Conservation (phyloP, 2,329 filamentous ascomycete genomes). For the Xylariaceae sp. region DNA sequence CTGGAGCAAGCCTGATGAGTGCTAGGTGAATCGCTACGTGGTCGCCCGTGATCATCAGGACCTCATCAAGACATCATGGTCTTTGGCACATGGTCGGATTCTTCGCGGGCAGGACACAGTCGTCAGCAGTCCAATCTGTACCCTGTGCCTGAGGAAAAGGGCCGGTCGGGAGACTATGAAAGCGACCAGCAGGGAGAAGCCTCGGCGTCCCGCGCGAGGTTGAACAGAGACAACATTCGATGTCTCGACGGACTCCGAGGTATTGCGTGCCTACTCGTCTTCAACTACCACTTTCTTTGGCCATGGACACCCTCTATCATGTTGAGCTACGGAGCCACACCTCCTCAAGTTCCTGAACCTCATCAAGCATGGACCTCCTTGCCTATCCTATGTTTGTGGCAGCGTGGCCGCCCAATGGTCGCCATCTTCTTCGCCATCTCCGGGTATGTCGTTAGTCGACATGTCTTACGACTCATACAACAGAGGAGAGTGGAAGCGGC, state of each 20-base stretch:
- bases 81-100: background rate
- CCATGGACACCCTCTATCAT: slow-evolving; percentile 38
- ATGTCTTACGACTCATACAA: slow-evolving; percentile 35
- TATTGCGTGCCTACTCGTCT: slow-evolving; percentile 39
- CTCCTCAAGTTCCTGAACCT: slow-evolving; percentile 33
- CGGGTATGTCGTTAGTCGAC: slow-evolving; percentile 39
- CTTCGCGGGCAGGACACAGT: background rate
- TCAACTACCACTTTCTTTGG: slow-evolving; percentile 42
- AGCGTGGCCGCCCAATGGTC: slow-evolving; percentile 39
- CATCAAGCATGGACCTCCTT: slow-evolving; percentile 31
- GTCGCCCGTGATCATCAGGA: too few species aligned
- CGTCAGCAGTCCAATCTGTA: background rate
- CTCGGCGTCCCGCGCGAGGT: background rate
- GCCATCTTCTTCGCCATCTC: slow-evolving; percentile 43
- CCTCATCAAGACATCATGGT: too few species aligned
- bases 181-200: background rate
- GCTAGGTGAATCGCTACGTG: too few species aligned
- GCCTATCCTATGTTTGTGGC: slow-evolving; percentile 38
- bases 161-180: slow-evolving; percentile 1
- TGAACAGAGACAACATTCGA: slow-evolving; percentile 33
- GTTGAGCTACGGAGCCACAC: slow-evolving; percentile 37
- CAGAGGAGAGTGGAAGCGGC: slow-evolving; percentile 33
- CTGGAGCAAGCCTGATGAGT: too few species aligned
- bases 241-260: slow-evolving; percentile 40
- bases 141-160: background rate